These are phyloP conservation scores for Melastoma malabathricum DNA, from an alignment of 345 rosid species.

Conservation along the genomic window DNA sequence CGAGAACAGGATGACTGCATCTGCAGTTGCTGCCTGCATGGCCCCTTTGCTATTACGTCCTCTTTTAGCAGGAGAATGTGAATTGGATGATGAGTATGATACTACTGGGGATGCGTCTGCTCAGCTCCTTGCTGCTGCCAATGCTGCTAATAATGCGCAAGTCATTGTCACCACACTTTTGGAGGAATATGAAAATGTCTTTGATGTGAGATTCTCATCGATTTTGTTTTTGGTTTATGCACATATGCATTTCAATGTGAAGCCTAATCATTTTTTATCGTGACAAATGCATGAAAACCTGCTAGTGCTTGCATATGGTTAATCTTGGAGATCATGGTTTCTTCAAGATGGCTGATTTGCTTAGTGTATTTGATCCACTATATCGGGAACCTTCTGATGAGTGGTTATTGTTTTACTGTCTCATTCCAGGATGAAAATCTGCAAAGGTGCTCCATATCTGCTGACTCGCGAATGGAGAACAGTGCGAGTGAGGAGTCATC, in stretches of 20 bases:
- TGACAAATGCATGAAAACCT: too few relatives aligned
- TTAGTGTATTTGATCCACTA: not conserved
- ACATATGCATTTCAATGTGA: too few relatives aligned
- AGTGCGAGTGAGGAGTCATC: slow-evolving; percentile 86
- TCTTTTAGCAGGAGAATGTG: slow-evolving; percentile 92
- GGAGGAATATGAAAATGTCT: slow-evolving; percentile 80
- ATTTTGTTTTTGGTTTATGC: not conserved
- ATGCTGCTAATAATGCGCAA: slow-evolving; percentile 94
- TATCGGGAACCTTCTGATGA: not conserved
- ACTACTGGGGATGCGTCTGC: slow-evolving; percentile 76
- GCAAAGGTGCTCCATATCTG: slow-evolving; percentile 87
- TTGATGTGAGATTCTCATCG: slow-evolving; percentile 57
- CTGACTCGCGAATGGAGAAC: slow-evolving; percentile 77
- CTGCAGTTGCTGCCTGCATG: slow-evolving; percentile 99
- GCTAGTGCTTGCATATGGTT: too few relatives aligned
- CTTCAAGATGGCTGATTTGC: too few relatives aligned
- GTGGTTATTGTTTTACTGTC: not conserved
- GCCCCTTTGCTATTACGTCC: slow-evolving; percentile 96
- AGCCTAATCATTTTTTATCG: too few relatives aligned
- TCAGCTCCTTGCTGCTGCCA: slow-evolving; percentile 99
- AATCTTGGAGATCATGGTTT: too few relatives aligned
- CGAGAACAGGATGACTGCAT: slow-evolving; percentile 89
- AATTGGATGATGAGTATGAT: slow-evolving; percentile 84
- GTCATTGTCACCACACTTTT: slow-evolving; percentile 68
- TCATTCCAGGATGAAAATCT: slow-evolving; percentile 79